Evolutionary conservation across 306 rosid species (phyloP).

Genomic region (Quercus alba): DNA sequence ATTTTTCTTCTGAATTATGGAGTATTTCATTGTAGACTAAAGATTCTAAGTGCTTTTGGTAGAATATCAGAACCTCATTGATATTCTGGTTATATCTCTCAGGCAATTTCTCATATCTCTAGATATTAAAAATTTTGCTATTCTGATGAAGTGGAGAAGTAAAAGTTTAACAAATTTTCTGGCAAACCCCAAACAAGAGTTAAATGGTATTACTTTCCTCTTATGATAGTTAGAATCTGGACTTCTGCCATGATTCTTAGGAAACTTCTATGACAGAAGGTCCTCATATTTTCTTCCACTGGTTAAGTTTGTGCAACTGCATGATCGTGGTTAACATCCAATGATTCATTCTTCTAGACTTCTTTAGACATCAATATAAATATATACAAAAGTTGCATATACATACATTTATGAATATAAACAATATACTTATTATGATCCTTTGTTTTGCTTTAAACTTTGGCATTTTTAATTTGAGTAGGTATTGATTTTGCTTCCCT

Average conservation of each 20-base stretch:
- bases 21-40: neutral
- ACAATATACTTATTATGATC: too few species aligned
- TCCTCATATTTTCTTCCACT: neutral
- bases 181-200: neutral
- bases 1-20: neutral
- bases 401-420: too few species aligned
- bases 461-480: too few species aligned
- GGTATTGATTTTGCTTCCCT: too few species aligned
- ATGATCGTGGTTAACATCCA: neutral
- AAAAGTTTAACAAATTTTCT: neutral
- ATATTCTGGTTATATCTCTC: neutral
- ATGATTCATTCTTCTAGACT: neutral
- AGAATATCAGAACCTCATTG: neutral
- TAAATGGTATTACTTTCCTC: neutral
- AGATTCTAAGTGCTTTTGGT: neutral
- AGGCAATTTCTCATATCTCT: neutral
- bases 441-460: too few species aligned
- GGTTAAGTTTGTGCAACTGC: neutral
- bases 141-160: neutral
- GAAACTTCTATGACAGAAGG: neutral
- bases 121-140: neutral
- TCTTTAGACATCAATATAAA: neutral
- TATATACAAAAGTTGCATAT: too few species aligned
- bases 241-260: neutral
- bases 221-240: neutral